These are phyloP conservation scores for Acanthamoeba triangularis DNA, from an alignment of 208 protist genomes.

Conservation along the genomic window DNA sequence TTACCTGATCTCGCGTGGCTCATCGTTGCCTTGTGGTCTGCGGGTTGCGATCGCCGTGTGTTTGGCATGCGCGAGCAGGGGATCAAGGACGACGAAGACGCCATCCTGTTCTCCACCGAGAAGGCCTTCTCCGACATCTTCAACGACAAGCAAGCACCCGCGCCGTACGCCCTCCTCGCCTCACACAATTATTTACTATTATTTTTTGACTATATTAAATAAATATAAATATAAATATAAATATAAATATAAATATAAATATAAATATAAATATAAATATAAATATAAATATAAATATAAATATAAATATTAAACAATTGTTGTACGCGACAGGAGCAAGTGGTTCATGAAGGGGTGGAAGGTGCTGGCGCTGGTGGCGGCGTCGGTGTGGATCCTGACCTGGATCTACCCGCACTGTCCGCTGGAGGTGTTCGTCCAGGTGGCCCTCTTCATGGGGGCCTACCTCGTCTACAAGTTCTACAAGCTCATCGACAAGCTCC, in stretches of 20 bases:
- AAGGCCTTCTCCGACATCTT: conserved; percentile 56
- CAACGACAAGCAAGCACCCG: conserved; percentile 3
- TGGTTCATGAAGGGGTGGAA: conserved; percentile 55
- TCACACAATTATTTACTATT: neutral
- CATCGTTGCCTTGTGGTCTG: neutral
- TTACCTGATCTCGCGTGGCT: neutral
- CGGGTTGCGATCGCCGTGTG: neutral
- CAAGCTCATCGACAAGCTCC: conserved; percentile 49
- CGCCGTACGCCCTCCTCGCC: neutral
- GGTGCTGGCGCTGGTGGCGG: conserved; percentile 41
- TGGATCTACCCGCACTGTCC: conserved; percentile 71
- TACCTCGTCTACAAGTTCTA: conserved; percentile 67
- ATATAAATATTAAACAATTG: too few species aligned
- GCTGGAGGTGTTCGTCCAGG: conserved; percentile 48
- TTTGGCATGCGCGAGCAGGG: neutral
- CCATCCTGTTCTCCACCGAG: conserved; percentile 63
- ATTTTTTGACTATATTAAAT: neutral
- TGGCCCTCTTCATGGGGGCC: conserved; percentile 34
- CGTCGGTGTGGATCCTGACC: conserved; percentile 40
- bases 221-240: too few species aligned
- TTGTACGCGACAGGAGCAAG: neutral
- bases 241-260: too few species aligned
- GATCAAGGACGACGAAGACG: conserved; percentile 70
- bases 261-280: too few species aligned
- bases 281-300: too few species aligned